Evolutionary conservation across 75 land plant genomes (phyloP), one percentile per base, ranked within the genome.

Genomic region (Cunninghamia lanceolata): DNA sequence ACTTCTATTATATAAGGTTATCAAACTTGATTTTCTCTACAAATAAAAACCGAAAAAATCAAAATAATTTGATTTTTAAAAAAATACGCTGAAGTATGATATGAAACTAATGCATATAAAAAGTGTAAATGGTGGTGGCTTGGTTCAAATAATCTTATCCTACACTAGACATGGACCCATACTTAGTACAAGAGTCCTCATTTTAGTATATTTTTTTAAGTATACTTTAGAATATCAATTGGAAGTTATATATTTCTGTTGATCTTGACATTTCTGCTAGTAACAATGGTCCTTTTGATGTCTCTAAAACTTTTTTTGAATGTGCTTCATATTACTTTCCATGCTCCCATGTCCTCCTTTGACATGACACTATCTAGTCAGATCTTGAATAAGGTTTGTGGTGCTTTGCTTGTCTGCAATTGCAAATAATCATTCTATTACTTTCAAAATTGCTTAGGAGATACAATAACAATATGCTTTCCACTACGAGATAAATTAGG

Each of bases 311-410:
- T 98, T 59, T 98, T 92, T 87, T 84, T 36, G 13, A 82, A 87
- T 21, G 94, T 98, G 96, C 90, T 95, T 40, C 90, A 87, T 4
- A 91, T 93, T 70, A 79, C 96, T 53, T 85, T 96, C 42, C 93
- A 86, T 35, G 94, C 98, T 38, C 99, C 99, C 30, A 98, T 98
- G 95, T 88, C 95, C 35, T 97, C 96, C 90, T 97, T 97, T 82
- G 99, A 97, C 85, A 94, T 93, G 10, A 97, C 99, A 10, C 99
- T 98, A 38, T 89, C 94, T 19, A 98, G 99, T 86, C 90, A 98
- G 82, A 96, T 97, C 77, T 87, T 97, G 82, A 97, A 92, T 77
- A 89, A 98, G 89, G 99, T 97, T 80, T 89, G 95, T 88, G 30
- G 39, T 45, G 28, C 56, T 70, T 43, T 42, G 40, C 16, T 17